These are phyloP conservation scores for Aureobasidium sp. DNA, from an alignment of 2,329 filamentous ascomycete genomes.

Conservation along the genomic window DNA sequence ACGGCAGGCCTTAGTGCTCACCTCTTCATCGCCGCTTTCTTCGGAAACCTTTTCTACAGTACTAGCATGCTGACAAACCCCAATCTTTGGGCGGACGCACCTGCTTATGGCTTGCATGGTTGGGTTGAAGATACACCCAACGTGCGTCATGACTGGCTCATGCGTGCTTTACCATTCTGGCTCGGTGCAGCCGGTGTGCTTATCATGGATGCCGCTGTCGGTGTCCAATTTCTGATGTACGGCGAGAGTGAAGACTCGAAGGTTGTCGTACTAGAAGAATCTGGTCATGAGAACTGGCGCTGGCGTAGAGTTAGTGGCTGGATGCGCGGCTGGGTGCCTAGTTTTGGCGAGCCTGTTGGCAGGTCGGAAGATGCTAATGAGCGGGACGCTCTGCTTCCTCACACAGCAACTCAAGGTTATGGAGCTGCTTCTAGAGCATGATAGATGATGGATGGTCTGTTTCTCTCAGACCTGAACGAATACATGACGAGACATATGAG, in stretches of 20 bases:
- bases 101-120: slow-evolving; percentile 44
- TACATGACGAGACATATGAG: not conserved
- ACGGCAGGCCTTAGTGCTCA: slow-evolving; percentile 55
- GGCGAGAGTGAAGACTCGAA: slow-evolving; percentile 44
- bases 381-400: not conserved
- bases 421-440: not conserved
- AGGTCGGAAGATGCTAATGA: not conserved
- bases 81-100: slow-evolving; percentile 50
- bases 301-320: slow-evolving; percentile 54
- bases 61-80: slow-evolving; percentile 54
- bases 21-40: slow-evolving; percentile 58
- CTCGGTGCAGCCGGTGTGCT: slow-evolving; percentile 58
- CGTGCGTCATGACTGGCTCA: slow-evolving; percentile 47
- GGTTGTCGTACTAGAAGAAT: slow-evolving; percentile 36
- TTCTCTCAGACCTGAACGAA: not conserved
- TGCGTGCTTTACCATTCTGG: slow-evolving; percentile 53
- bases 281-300: slow-evolving; percentile 34
- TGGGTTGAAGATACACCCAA: slow-evolving; percentile 52
- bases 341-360: slow-evolving; percentile 29
- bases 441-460: not conserved
- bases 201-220: slow-evolving; percentile 52
- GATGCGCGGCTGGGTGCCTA: slow-evolving; percentile 59
- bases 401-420: not conserved
- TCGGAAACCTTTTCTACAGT: slow-evolving; percentile 60
- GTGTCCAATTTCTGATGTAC: slow-evolving; percentile 54